Evolutionary conservation across 148 eudicot genomes (phyloP), one percentile per base, ranked within the genome.

Genomic region (Limonium bicolor): DNA sequence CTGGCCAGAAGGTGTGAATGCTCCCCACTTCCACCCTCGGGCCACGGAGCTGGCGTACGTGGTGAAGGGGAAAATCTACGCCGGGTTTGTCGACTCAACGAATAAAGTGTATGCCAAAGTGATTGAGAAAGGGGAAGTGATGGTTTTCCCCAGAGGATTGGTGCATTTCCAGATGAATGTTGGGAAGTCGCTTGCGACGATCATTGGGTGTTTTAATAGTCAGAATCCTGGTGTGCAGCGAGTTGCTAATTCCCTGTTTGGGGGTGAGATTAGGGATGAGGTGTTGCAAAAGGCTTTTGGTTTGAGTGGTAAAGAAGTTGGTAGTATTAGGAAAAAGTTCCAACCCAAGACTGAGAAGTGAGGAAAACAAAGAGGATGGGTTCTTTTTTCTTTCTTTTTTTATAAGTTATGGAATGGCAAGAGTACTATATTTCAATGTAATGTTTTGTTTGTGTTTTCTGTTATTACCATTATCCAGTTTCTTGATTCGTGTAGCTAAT

Each of bases 121-220:
- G 37, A 27, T 88, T 5, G 78, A 74, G 54, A 72, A 74, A 24
- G 96, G 96, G 4, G 96, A 88, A 16, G 80, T 83, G 7, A 82
- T 88, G 94, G 90, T 88, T 24, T 82, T 78, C 32, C 96, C 94
- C 1, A 77, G 59, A 58, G 94, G 94, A 2, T 14, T 82, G 16
- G 24, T 87, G 58, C 96, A 87, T 58, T 87, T 82, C 29, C 88
- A 82, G 38, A 74, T 82, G 78, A 87, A 87, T 27, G 76, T 78
- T 25, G 94, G 96, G 6, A 54, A 69, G 5, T 41, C 75, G 4
- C 48, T 45, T 6, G 96, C 82, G 0, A 68, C 88, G 12, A 71
- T 87, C 22, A 35, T 87, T 0, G 94, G 94, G 41, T 71, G 80
- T 20, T 82, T 88, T 29, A 67, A 88, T 34, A 83, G 96, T 48